Conservation (phyloP, 345 rosid species). For the Pugionium cornutum region DNA sequence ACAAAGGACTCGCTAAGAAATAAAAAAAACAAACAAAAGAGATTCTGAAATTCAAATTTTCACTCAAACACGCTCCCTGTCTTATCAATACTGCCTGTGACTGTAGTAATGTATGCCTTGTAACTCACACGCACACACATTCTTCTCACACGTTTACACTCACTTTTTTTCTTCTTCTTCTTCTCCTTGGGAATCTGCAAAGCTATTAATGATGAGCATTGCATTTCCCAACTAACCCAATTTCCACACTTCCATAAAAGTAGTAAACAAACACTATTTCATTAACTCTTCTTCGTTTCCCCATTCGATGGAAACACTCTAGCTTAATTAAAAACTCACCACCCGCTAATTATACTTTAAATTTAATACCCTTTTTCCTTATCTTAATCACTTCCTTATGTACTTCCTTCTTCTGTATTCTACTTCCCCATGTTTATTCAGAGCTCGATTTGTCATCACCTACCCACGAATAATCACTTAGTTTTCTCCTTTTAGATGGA, state of each 20-base stretch:
- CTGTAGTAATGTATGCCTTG: constrained; percentile 15
- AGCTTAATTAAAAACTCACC: neutral
- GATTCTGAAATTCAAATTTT: neutral
- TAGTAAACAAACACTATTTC: constrained; percentile 31
- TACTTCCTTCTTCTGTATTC: constrained; percentile 3
- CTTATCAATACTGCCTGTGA: neutral
- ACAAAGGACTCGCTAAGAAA: constrained; percentile 17
- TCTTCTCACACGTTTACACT: constrained; percentile 11
- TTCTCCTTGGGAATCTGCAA: constrained; percentile 94
- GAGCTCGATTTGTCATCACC: constrained; percentile 35
- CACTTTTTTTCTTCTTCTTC: neutral
- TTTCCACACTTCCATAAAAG: constrained; percentile 29
- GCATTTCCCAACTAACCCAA: constrained; percentile 50
- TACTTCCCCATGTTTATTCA: neutral
- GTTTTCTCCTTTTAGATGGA: constrained; percentile 66
- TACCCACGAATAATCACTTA: constrained; percentile 39
- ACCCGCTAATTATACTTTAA: neutral
- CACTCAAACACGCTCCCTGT: constrained; percentile 22
- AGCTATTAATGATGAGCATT: constrained; percentile 50
- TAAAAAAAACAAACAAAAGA: too few species aligned
- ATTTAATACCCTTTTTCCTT: neutral
- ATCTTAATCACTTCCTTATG: constrained; percentile 28
- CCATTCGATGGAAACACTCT: constrained; percentile 28
- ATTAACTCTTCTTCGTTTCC: constrained; percentile 31
- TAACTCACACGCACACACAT: constrained; percentile 20